A percentile compares a stretch with the other conserved stretches of the same genome.
These are phyloP conservation scores for Ambrosiella cleistominuta DNA, from an alignment of 2,329 filamentous ascomycete genomes.

Conservation along the genomic window DNA sequence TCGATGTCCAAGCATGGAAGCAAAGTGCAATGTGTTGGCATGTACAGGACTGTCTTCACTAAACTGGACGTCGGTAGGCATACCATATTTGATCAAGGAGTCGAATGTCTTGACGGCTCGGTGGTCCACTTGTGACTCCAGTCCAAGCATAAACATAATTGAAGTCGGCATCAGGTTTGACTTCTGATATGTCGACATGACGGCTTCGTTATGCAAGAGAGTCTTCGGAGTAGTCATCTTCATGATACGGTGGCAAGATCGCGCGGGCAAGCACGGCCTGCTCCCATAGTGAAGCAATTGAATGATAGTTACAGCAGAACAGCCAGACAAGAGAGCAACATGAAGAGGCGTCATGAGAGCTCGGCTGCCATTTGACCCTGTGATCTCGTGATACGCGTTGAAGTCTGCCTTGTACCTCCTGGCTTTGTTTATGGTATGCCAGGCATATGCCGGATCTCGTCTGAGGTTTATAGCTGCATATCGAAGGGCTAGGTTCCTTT, in stretches of 20 bases:
- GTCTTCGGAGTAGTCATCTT: background rate
- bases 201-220: background rate
- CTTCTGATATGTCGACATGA: background rate
- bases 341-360: slow-evolving; percentile 7
- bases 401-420: slow-evolving; percentile 1
- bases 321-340: slow-evolving; percentile 3
- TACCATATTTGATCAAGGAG: slow-evolving; percentile 1
- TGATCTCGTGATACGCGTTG: slow-evolving; percentile 4
- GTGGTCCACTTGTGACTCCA: background rate
- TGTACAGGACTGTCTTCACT: background rate
- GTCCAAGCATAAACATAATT: slow-evolving; percentile 1
- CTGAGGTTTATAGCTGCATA: slow-evolving; percentile 1
- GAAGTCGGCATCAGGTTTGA: background rate
- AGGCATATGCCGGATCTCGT: background rate
- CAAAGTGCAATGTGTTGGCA: slow-evolving; percentile 3
- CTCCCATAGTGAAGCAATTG: slow-evolving; percentile 4
- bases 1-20: slow-evolving; percentile 2
- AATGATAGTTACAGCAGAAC: background rate
- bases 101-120: slow-evolving; percentile 2
- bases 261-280: background rate
- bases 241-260: background rate
- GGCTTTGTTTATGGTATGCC: slow-evolving; percentile 1
- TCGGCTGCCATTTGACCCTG: background rate
- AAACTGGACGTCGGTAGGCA: slow-evolving; percentile 3
- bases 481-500: slow-evolving; percentile 1